A percentile compares a stretch with the other conserved stretches of the same genome.
phyloP scores from a whole-genome alignment of 2,329 filamentous ascomycete genomes.

The Sarocladium kiliense region DNA sequence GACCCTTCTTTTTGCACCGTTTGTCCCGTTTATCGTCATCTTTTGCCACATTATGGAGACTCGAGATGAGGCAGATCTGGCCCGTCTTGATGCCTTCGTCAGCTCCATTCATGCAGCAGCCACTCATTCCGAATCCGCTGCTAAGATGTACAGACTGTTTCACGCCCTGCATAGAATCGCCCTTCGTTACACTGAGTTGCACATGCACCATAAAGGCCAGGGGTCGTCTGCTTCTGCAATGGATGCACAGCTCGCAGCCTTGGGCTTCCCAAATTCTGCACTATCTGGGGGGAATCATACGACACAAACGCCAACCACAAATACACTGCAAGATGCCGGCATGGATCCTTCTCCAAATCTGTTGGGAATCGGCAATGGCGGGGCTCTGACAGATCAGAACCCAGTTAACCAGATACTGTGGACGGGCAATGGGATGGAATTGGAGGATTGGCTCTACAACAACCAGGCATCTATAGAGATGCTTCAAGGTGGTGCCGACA shows the following conservation, averaged over 20 bases:
- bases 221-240: not conserved
- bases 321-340: not conserved
- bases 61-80: conserved; percentile 20
- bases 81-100: not conserved
- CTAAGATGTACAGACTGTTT: too few species aligned
- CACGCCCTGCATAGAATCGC: too few species aligned
- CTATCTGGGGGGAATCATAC: not conserved
- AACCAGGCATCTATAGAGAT: not conserved
- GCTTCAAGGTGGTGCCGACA: too few species aligned
- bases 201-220: not conserved
- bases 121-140: too few species aligned
- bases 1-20: too few species aligned
- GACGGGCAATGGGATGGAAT: too few species aligned
- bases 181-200: too few species aligned
- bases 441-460: too few species aligned
- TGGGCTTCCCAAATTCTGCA: not conserved
- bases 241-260: not conserved
- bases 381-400: not conserved
- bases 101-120: not conserved
- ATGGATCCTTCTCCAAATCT: not conserved
- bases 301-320: not conserved
- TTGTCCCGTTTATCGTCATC: conserved; percentile 20
- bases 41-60: conserved; percentile 27
- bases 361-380: not conserved
- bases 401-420: not conserved